Base-by-base conservation (phyloP, 768 basidiomycete genomes). In the Rhodotorula diobovata region DNA sequence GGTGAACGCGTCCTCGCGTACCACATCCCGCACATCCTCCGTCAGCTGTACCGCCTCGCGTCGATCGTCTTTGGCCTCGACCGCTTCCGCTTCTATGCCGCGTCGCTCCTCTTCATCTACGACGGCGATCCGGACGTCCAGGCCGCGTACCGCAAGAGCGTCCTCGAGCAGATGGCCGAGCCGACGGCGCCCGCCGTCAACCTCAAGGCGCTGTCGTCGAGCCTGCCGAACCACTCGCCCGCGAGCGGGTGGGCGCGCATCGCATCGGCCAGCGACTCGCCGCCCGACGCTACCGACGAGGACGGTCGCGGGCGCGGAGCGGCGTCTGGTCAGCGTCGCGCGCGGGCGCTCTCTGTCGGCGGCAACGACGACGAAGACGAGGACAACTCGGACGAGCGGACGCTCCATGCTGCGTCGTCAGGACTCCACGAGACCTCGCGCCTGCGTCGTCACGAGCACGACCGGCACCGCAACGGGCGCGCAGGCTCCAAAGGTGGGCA, bases 31-130 rank as follows among this genome's bases (percentile, higher is more conserved):
- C 81, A 86, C 70, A 85, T 98, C 61, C 85, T 98, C 60, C 89
- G 89, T 79, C 96, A 97, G 82, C 83, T 99, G 28, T 94, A 94
- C 79, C 88, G 88, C n/a, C 86, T 99, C 59, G 94, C 95, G 35
- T 86, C 88, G 59, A 96, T 98, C 81, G 85, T 98, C 77, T 85
- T 88, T 79, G 86, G 89, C 15, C 83, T 99, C 70, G 90, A 89
- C 76, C 93, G 96, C n/a, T 99, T 91, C 82, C 87, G 96, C 60
- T 98, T 99, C 81, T 99, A 99, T 79, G 96, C 96, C 23, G 97
- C 95, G 81, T 93, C 90, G 74, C 86, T 99, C 57, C 87, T 99
- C 63, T 86, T 98, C 79, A 95, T 98, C 79, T 99, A 99, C 80
- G 96, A 99, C 79, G 96, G 96, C 53, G 94, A 98, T 79, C 84